Conservation (phyloP, 108 stramenopile species). For the Skeletonema costatum region DNA sequence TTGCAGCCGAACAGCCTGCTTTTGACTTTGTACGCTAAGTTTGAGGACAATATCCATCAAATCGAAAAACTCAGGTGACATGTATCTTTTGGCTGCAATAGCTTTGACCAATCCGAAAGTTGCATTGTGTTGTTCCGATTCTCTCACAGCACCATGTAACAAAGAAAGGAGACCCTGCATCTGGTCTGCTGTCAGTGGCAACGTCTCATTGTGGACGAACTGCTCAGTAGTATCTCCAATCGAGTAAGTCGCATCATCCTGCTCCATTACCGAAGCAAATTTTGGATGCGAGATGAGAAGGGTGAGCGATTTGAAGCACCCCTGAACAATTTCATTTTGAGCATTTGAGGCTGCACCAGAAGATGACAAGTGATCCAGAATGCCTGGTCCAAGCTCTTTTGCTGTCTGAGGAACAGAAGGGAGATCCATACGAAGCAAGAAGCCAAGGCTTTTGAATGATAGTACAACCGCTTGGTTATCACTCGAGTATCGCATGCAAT, state of each 20-base stretch:
- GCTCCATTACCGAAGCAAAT: constrained; percentile 6
- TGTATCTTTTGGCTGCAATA: constrained; percentile 60
- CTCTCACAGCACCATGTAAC: constrained; percentile 59
- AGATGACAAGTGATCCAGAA: constrained; percentile 71
- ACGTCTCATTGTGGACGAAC: constrained; percentile 7
- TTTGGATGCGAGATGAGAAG: constrained; percentile 62
- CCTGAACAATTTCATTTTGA: constrained; percentile 86
- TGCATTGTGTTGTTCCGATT: constrained; percentile 81
- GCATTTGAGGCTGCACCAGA: constrained; percentile 57
- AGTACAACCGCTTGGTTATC: constrained; percentile 80
- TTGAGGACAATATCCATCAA: constrained; percentile 83
- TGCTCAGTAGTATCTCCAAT: constrained; percentile 5
- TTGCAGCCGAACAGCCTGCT: constrained; percentile 72
- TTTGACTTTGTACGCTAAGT: constrained; percentile 81
- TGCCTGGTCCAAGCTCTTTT: constrained; percentile 68
- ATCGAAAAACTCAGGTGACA: constrained; percentile 87
- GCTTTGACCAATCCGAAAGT: constrained; percentile 78
- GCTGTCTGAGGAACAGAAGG: constrained; percentile 73
- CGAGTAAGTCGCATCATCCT: neutral
- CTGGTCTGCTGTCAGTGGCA: constrained; percentile 67
- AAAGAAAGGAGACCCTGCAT: constrained; percentile 81
- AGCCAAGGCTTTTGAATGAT: constrained; percentile 79
- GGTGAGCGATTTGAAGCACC: constrained; percentile 87
- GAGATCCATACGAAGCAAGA: constrained; percentile 75
- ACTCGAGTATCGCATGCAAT: constrained; percentile 71